phyloP scores from a whole-genome alignment of 768 basidiomycete genomes.

The Lactarius hengduanensis region DNA sequence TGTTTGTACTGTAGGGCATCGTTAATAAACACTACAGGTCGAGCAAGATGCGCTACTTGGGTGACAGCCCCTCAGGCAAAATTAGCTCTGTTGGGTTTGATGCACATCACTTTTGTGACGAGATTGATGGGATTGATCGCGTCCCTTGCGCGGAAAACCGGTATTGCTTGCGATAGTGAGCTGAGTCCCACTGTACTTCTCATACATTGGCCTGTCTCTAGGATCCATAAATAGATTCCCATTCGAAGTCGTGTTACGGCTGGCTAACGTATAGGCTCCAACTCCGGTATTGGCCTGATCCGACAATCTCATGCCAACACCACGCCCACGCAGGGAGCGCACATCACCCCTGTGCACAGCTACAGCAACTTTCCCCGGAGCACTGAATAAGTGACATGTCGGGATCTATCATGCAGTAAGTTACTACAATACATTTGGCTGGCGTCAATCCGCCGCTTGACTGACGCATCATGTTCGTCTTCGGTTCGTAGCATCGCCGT shows the following conservation, averaged over 20 bases:
- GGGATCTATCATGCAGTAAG: not conserved
- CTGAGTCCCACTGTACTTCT: not conserved
- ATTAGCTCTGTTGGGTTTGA: not conserved
- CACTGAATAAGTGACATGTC: not conserved
- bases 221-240: not conserved
- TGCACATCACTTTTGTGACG: not conserved
- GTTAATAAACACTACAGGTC: not conserved
- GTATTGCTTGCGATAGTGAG: not conserved
- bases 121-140: not conserved
- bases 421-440: not conserved
- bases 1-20: not conserved
- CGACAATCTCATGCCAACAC: not conserved
- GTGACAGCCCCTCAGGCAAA: not conserved
- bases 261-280: not conserved
- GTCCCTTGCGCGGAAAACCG: too few species aligned
- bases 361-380: not conserved
- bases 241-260: not conserved
- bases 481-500: not conserved
- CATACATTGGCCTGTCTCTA: not conserved
- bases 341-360: not conserved
- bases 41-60: not conserved
- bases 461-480: too few species aligned
- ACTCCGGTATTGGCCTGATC: not conserved
- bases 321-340: not conserved
- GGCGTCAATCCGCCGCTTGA: not conserved